These are phyloP conservation scores for Picea mariana DNA, from an alignment of 83 land plant genomes.

Conservation along the genomic window DNA sequence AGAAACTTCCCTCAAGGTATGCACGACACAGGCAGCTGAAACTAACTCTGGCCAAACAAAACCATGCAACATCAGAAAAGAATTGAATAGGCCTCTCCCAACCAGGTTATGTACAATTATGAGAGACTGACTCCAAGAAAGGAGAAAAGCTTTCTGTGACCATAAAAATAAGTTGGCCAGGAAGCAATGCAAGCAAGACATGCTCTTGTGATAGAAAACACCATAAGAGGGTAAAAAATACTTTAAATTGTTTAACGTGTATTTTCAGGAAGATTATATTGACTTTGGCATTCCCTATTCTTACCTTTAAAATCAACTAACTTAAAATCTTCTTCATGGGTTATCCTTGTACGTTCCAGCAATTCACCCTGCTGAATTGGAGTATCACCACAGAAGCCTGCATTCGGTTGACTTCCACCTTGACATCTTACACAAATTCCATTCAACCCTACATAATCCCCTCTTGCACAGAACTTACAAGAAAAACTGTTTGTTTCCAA, in stretches of 20 bases:
- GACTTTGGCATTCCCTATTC: constrained; percentile 9
- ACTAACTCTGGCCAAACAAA: constrained; percentile 18
- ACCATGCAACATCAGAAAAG: constrained; percentile 20
- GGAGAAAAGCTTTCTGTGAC: constrained; percentile 16
- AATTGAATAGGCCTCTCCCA: constrained; percentile 15
- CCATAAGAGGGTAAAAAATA: constrained; percentile 11
- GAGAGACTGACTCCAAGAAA: constrained; percentile 19
- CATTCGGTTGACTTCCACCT: not conserved
- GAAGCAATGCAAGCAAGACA: constrained; percentile 12
- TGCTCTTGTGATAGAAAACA: constrained; percentile 4
- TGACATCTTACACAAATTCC: not conserved
- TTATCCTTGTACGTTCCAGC: not conserved
- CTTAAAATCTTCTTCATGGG: not conserved
- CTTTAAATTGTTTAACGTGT: constrained; percentile 11
- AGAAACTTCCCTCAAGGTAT: constrained; percentile 20
- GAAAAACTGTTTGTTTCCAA: not conserved
- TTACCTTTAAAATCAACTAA: constrained; percentile 16
- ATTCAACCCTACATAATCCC: not conserved
- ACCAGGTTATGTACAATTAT: constrained; percentile 21
- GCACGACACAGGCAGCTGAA: constrained; percentile 20
- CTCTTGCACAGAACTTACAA: constrained; percentile 5
- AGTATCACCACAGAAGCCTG: not conserved
- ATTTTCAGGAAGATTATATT: constrained; percentile 13
- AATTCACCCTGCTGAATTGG: constrained; percentile 6
- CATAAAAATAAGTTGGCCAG: constrained; percentile 16